Evolutionary conservation across 345 rosid species (phyloP).

Genomic region (Dovyalis caffra): DNA sequence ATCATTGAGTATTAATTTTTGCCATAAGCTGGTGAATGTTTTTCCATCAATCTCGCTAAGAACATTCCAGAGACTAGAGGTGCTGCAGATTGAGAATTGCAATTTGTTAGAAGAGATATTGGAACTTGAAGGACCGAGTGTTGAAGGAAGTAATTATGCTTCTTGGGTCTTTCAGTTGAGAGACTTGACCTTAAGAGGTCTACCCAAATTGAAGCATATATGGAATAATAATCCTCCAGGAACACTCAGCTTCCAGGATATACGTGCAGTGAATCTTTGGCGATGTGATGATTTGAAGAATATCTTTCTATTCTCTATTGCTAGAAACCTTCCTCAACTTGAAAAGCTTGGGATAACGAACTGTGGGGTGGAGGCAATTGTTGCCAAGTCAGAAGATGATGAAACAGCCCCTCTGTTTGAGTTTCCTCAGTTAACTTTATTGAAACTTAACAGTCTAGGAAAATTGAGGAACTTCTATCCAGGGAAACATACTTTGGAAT

Average conservation of each 20-base stretch:
- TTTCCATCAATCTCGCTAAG: conserved; percentile 4
- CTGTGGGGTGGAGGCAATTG: background rate
- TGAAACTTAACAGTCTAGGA: background rate
- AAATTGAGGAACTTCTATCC: conserved; percentile 8
- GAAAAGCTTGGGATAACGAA: background rate
- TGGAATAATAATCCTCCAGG: conserved; percentile 12
- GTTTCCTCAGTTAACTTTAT: conserved; percentile 2
- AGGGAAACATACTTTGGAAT: background rate
- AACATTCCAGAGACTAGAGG: conserved; percentile 1
- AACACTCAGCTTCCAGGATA: background rate
- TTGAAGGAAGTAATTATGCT: background rate
- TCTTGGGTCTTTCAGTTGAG: background rate
- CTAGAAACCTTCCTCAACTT: background rate
- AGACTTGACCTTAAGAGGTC: background rate
- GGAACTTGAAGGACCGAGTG: background rate
- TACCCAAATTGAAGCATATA: background rate
- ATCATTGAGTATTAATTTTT: background rate
- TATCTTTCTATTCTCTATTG: conserved; percentile 15
- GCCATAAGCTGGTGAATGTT: background rate
- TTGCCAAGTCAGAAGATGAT: background rate
- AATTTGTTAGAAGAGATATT: conserved; percentile 8
- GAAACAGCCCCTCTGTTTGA: background rate
- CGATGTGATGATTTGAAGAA: background rate
- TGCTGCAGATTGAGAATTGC: background rate
- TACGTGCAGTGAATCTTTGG: background rate